Base-by-base conservation (phyloP, 805 yeast species). In the Wickerhamomyces alni region DNA sequence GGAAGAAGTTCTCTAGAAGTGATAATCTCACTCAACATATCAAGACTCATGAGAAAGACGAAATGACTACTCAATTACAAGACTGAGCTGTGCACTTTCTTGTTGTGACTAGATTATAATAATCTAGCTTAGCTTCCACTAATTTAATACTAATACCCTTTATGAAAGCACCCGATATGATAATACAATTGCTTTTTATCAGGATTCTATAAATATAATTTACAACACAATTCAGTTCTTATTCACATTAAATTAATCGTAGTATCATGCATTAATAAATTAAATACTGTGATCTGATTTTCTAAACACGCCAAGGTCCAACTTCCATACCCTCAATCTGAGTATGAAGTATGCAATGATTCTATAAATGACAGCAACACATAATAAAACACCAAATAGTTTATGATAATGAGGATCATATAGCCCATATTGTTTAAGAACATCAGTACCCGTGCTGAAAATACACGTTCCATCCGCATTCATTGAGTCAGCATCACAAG, bases 11-110 rank as follows among this genome's bases (percentile, higher is more conserved):
- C 48, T 77, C 84, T 43, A 63, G 87, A 47, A 69, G 78, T 17
- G 87, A 81, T 55, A 81, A 81, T 48, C 58, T 81, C 48, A 71
- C 74, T 33, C 87, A 81, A 55, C 87, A 81, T 56, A 67, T 79
- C 43, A 79, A 78, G 51, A 75, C 76, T 10, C 86, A 81, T 36
- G 31, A 28, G 8, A 30, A 24, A 16, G 35, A 31, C 3, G 26
- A 19, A n/a, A n/a, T n/a, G n/a, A n/a, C n/a, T n/a, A n/a, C n/a
- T n/a, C n/a, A n/a, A n/a, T n/a, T n/a, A n/a, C n/a, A n/a, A n/a
- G n/a, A n/a, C n/a, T n/a, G n/a, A n/a, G n/a, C n/a, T n/a, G n/a
- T n/a, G n/a, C n/a, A n/a, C n/a, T n/a, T n/a, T n/a, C n/a, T n/a
- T n/a, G n/a, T n/a, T n/a, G n/a, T n/a, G n/a, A n/a, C n/a, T n/a